phyloP scores from a whole-genome alignment of 768 basidiomycete species.

The Mrakia blollopis region DNA sequence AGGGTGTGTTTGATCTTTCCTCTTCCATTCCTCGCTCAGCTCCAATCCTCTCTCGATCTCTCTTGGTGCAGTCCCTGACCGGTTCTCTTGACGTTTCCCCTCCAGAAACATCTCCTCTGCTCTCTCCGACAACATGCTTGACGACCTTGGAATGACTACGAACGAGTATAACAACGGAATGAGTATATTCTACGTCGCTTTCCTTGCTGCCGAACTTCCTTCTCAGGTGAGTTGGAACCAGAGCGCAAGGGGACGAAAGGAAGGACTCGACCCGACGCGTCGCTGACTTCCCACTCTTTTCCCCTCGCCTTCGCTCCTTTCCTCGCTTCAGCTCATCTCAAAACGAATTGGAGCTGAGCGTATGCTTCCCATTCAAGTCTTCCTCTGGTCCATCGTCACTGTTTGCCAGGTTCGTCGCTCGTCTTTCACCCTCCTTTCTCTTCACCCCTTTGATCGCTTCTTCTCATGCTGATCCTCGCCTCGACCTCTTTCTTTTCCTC shows the following conservation, averaged over 20 bases:
- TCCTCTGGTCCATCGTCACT: constrained; percentile 42
- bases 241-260: background rate
- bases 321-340: constrained; percentile 13
- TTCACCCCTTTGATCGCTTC: background rate
- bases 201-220: constrained; percentile 37
- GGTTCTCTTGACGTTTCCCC: background rate
- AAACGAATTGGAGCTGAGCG: constrained; percentile 48
- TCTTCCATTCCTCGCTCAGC: background rate
- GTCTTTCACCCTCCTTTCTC: too few relatives aligned
- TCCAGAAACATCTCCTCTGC: constrained; percentile 34
- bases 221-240: constrained; percentile 15
- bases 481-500: too few relatives aligned
- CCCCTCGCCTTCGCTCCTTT: too few relatives aligned
- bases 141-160: constrained; percentile 36
- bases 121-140: constrained; percentile 36
- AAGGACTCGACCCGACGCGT: background rate
- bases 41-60: background rate
- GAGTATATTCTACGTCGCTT: constrained; percentile 34
- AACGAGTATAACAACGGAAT: constrained; percentile 34
- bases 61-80: background rate
- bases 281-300: background rate
- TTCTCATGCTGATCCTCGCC: background rate
- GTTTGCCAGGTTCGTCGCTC: background rate
- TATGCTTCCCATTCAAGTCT: constrained; percentile 38
- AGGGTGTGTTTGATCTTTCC: background rate